Evolutionary conservation across 805 yeast genomes (phyloP).

Genomic region (Candida taoyuanica): DNA sequence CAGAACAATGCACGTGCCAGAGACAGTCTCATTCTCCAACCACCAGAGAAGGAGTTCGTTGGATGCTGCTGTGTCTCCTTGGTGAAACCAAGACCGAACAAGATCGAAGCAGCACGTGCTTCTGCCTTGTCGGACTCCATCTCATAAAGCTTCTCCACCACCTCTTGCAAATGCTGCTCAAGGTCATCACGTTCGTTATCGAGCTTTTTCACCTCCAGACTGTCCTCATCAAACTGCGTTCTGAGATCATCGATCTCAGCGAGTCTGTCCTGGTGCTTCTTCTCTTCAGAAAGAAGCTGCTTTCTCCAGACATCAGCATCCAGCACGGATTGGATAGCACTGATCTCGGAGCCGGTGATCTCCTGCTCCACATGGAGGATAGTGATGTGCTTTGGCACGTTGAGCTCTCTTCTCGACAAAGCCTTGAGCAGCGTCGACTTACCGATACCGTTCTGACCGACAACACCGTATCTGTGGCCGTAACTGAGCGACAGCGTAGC

Average conservation of each 20-base stretch:
- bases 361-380: slow-evolving; percentile 98
- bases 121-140: slow-evolving; percentile 98
- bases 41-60: slow-evolving; percentile 95
- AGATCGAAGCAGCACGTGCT: slow-evolving; percentile 90
- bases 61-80: slow-evolving; percentile 77
- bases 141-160: slow-evolving; percentile 76
- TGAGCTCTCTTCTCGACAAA: slow-evolving; percentile 85
- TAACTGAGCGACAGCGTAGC: slow-evolving; percentile 81
- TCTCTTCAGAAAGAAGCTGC: slow-evolving; percentile 73
- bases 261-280: slow-evolving; percentile 66
- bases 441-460: slow-evolving; percentile 99
- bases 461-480: slow-evolving; percentile 95
- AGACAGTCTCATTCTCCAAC: slow-evolving; percentile 99
- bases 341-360: slow-evolving; percentile 85
- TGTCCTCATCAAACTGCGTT: slow-evolving; percentile 68
- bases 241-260: slow-evolving; percentile 68
- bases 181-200: slow-evolving; percentile 90
- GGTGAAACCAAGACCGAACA: slow-evolving; percentile 91
- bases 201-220: slow-evolving; percentile 67
- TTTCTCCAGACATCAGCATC: slow-evolving; percentile 99
- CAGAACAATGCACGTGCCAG: slow-evolving; percentile 96
- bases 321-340: slow-evolving; percentile 90
- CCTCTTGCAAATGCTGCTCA: slow-evolving; percentile 70
- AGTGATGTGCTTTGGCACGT: slow-evolving; percentile 92
- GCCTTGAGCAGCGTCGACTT: slow-evolving; percentile 92